Percentiles rank a stretch among this genome's conserved stretches.
phyloP scores from a whole-genome alignment of 192 early-diverging fungal genomes.

The Coemansia aciculifera region DNA sequence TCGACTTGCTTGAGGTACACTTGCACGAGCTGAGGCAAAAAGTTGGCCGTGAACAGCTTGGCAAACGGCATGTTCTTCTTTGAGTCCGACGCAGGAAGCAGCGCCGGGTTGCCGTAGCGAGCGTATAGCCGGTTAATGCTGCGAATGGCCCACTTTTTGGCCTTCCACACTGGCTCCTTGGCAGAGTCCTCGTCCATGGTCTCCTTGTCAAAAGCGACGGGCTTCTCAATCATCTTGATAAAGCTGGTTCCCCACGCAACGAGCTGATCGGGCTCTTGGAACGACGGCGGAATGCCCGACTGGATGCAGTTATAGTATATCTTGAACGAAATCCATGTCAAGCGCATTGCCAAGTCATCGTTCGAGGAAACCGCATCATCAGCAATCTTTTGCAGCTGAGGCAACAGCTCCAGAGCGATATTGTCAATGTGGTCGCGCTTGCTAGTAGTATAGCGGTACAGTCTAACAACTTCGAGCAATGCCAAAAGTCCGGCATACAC shows the following conservation, averaged over 20 bases:
- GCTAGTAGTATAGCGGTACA: conserved; percentile 70
- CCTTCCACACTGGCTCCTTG: conserved; percentile 86
- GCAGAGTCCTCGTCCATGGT: conserved; percentile 68
- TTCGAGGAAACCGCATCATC: conserved; percentile 61
- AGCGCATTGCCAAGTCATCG: conserved; percentile 75
- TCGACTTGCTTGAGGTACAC: conserved; percentile 87
- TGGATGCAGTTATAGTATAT: conserved; percentile 75
- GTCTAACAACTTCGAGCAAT: conserved; percentile 76
- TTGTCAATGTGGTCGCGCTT: conserved; percentile 68
- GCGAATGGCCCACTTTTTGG: conserved; percentile 92
- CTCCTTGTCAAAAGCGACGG: conserved; percentile 61
- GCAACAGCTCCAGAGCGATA: conserved; percentile 75
- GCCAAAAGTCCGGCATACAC: conserved; percentile 80
- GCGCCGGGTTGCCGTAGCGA: conserved; percentile 71
- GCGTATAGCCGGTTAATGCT: conserved; percentile 83
- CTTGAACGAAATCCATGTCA: conserved; percentile 85
- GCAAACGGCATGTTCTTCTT: conserved; percentile 68
- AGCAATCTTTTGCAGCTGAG: conserved; percentile 76
- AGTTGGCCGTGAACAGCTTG: conserved; percentile 80
- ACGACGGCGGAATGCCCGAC: conserved; percentile 47
- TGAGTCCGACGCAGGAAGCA: conserved; percentile 54
- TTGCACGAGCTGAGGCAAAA: conserved; percentile 85
- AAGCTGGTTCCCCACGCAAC: conserved; percentile 89
- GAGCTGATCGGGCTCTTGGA: conserved; percentile 69
- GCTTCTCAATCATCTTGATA: conserved; percentile 74